Evolutionary conservation across 805 yeast species (phyloP).

Genomic region (Kodamaea fukazawae): DNA sequence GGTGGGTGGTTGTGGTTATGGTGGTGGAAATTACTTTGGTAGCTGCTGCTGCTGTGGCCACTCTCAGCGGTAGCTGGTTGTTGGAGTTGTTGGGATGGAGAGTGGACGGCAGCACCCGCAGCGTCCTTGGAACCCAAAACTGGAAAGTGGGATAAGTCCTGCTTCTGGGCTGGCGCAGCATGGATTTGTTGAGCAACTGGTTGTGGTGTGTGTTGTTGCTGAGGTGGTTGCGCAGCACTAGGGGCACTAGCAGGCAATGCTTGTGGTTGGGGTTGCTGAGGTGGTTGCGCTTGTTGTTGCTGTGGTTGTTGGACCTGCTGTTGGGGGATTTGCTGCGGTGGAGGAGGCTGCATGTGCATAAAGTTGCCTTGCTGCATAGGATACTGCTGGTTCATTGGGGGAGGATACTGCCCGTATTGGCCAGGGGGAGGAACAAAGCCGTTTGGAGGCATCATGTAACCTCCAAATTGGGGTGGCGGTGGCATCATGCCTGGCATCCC

Average conservation of each 20-base stretch:
- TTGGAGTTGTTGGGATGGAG: conserved; percentile 20
- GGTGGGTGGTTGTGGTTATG: conserved; percentile 17
- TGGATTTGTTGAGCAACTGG: conserved; percentile 7
- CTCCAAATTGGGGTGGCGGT: conserved; percentile 32
- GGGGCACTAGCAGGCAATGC: too few species aligned
- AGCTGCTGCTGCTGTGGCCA: conserved; percentile 20
- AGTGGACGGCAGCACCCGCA: conserved; percentile 11
- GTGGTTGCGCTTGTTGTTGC: conserved; percentile 14
- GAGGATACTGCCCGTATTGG: conserved; percentile 33
- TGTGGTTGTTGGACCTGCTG: conserved; percentile 13
- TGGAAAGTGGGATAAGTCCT: conserved; percentile 50
- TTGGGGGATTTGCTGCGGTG: conserved; percentile 12
- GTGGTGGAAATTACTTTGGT: conserved; percentile 29
- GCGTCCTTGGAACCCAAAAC: conserved; percentile 49
- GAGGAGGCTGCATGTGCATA: too few species aligned
- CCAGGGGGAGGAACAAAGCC: conserved; percentile 37
- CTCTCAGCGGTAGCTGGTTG: conserved; percentile 15
- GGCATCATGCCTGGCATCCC: conserved; percentile 35
- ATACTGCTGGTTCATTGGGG: conserved; percentile 12
- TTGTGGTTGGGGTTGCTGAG: conserved; percentile 15
- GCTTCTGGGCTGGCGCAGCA: conserved; percentile 5
- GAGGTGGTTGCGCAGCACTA: conserved; percentile 11
- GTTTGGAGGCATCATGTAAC: conserved; percentile 42
- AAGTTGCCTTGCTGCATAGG: conserved; percentile 12
- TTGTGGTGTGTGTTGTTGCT: conserved; percentile 8